These are phyloP conservation scores for Stylosanthes scabra DNA, from an alignment of 331 rosid species.

Conservation along the genomic window DNA sequence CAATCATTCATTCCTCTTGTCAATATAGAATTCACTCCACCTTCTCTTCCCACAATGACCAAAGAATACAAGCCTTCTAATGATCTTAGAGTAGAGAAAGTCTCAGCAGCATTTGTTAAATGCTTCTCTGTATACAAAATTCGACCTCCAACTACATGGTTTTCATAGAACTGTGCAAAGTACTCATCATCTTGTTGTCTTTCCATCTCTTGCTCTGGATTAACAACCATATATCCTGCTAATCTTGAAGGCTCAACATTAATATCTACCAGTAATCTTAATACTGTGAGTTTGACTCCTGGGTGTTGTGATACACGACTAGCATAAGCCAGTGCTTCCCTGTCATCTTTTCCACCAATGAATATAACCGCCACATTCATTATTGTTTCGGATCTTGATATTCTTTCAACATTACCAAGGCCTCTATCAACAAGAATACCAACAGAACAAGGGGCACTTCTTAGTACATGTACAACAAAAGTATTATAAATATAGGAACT, in stretches of 20 bases:
- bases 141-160: conserved; percentile 56
- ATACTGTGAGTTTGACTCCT: conserved; percentile 65
- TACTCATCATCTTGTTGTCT: conserved; percentile 68
- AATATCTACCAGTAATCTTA: conserved; percentile 68
- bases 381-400: conserved; percentile 40
- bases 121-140: conserved; percentile 76
- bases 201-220: conserved; percentile 66
- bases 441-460: conserved; percentile 78
- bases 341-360: conserved; percentile 84
- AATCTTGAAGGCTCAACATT: conserved; percentile 46
- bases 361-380: conserved; percentile 71
- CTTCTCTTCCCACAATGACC: conserved; percentile 80
- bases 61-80: conserved; percentile 76
- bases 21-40: conserved; percentile 69
- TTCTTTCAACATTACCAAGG: conserved; percentile 52
- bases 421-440: conserved; percentile 92
- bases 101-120: conserved; percentile 73
- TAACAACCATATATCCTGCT: conserved; percentile 42
- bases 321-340: conserved; percentile 81
- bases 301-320: conserved; percentile 69
- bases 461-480: conserved; percentile 55
- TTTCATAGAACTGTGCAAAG: conserved; percentile 74
- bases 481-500: not conserved
- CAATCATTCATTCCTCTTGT: conserved; percentile 86
- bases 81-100: conserved; percentile 63